Base-by-base conservation (phyloP, 139 green algal species). In the Ulvella scutata region DNA sequence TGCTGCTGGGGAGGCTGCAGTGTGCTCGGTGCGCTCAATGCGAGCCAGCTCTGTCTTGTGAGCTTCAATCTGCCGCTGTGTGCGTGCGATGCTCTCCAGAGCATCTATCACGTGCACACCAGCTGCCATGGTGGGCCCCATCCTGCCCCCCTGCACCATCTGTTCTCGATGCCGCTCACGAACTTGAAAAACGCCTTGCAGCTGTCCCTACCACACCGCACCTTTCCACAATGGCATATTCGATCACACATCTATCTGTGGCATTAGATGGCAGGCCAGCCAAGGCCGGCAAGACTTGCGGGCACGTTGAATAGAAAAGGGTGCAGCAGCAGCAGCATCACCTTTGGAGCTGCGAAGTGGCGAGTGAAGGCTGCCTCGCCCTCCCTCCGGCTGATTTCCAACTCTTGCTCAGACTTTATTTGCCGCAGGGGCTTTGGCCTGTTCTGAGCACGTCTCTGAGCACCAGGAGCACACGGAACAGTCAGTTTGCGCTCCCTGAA, bases 381-480 rank as follows among this genome's bases (percentile, higher is more conserved):
- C 72, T 90, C 85, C 51, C 74, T 40, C 9, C 74, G 67, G 43
- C 79, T 81, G 4, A 90, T 72, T 3, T 80, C 72, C 77, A 85
- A 37, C 61, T 88, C 83, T 43, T 90, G 85, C 76, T 90, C 83
- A 34, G 82, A 33, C 78, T 90, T 90, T 31, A 90, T 83, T 79
- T 86, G 76, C 3, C 33, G 51, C 1, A 23, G 9, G 13, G 51
- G 13, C 51, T 67, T 67, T 23, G 51, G 51, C 20, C 51, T 67
- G n/a, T 36, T 10, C 51, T 67, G 13, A 7, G 51, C 51, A n/a
- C 51, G 51, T 26, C 7, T 34, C 51, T 67, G 51, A 10, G 33
- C 6, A 9, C 33, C 4, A 9, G 51, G 51, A 29, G 51, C 51
- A n/a, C 31, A n/a, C 10, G 51, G 51, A n/a, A 67, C 51, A 23